Base-by-base conservation (phyloP, 306 rosid species). In the Sesbania bispinosa region DNA sequence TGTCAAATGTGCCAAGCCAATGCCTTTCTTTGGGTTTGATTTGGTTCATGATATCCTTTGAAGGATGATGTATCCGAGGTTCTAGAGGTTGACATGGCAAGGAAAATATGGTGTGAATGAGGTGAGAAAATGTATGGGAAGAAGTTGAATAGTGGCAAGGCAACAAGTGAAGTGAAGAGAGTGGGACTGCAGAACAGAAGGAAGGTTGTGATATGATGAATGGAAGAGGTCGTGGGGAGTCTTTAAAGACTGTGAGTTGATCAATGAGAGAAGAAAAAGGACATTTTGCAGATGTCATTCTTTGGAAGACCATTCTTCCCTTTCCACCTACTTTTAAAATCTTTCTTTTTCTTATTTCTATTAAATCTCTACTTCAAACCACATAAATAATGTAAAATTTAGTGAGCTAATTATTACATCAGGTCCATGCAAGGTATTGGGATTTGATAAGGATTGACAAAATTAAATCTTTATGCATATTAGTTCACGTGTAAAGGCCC, bases 1-100 rank as follows among this genome's bases (percentile, higher is more conserved):
- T 95, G 81, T 95, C 99, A 76, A 95, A 95, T 8, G 99, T 95
- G 21, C 99, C 99, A 64, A 95, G 92, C 99, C 97, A 95, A 67
- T 95, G 99, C 63, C 97, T 86, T 66, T 95, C 99, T 86, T 92
- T 95, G 92, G 61, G 80, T 43, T 50, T 87, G 87, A 10, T 66
- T 70, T 9, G 71, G 62, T 27, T 89, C 88, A 73, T 43, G 38
- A 7, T 33, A 72, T 8, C 74, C 77, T 67, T 82, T 62, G 71
- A 73, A 80, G 73, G 90, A 66, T 55, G 88, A 83, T n/a, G n/a
- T n/a, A 16, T 88, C 93, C 43, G 73, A 67, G 81, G 85, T 81
- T 82, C 79, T 86, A 54, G 96, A 87, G 81, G 85, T 77, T 67
- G 99, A 89, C 97, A 94, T 94, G 73, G 54, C n/a, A 43, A 64